Evolutionary conservation across 257 asterid genomes (phyloP), one percentile per base, ranked within the genome.

Genomic region (Fraxinus cuspidata): DNA sequence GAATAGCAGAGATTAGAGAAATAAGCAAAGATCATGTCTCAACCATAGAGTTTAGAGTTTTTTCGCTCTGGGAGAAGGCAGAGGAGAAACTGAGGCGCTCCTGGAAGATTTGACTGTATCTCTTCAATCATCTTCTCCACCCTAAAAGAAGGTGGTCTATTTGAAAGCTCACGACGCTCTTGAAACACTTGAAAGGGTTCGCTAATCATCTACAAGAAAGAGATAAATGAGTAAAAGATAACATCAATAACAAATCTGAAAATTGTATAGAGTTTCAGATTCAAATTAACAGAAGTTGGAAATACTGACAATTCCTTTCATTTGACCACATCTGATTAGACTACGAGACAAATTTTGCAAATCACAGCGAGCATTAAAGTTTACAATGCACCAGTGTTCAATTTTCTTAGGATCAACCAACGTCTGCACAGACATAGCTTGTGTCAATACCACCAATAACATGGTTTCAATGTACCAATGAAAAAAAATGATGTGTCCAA

Each of bases 11-110:
- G 28, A 23, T 23, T 10, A 11, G 75, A 4, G 5, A 32, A 71
- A 68, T 0, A 32, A 64, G 1, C 63, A 32, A 38, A 32, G 18
- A 38, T 40, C 23, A 71, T 23, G n/a, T 28, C 31, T 53, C 23
- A 38, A 92, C 96, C 97, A 77, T 92, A 92, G 68, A 92, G 38
- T 70, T 90, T 94, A n/a, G 85, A 91, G 72, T 87, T 92, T 79
- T 90, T 92, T 80, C 64, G 82, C 76, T 90, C 96, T 0, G 93
- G 90, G 64, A 90, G 89, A 72, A 92, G 66, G 83, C 97, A 92
- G 29, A 92, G 91, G 71, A 90, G 71, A 68, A 92, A 81, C 77
- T 80, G 81, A 18, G 96, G 96, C 7, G 79, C 65, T 37, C 87
- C 85, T 0, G 90, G 90, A 80, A 90, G 90, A 66, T 38, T 32